Conservation (phyloP, 2,329 filamentous ascomycete species). For the Lachnellula hyalina region DNA sequence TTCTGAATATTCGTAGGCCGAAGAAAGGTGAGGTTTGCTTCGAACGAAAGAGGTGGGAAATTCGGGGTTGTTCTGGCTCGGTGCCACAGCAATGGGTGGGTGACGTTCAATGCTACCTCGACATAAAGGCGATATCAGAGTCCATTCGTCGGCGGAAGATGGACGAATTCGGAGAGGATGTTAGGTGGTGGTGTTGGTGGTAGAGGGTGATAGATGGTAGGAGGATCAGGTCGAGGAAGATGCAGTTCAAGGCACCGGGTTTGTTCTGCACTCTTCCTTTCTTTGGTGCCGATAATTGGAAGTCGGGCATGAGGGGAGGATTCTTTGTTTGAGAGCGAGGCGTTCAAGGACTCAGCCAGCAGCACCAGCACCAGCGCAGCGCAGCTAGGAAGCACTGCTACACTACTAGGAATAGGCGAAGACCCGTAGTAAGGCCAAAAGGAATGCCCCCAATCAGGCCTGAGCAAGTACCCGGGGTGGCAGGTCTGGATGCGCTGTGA, state of each 20-base stretch:
- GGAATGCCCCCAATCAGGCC: no score
- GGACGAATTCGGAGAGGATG: neutral
- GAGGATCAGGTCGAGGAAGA: neutral
- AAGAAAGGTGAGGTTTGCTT: slow-evolving; percentile 3
- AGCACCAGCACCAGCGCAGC: no score
- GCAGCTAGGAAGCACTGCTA: neutral
- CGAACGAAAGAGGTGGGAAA: slow-evolving; percentile 3
- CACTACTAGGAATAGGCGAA: neutral
- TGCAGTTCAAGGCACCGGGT: neutral
- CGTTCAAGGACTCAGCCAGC: slow-evolving; percentile 1
- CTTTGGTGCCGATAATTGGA: neutral
- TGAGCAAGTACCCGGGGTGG: no score
- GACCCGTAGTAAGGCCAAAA: neutral
- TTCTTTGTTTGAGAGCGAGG: slow-evolving; percentile 10
- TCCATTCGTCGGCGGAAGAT: slow-evolving; percentile 12
- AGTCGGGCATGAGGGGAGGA: slow-evolving; percentile 4
- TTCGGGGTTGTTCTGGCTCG: slow-evolving; percentile 12
- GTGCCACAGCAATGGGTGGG: slow-evolving; percentile 17
- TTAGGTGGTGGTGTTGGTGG: slow-evolving; percentile 2
- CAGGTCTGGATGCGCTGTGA: no score
- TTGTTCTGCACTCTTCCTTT: neutral
- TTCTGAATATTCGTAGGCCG: slow-evolving; percentile 28
- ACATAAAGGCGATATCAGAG: slow-evolving; percentile 19
- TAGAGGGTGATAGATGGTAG: neutral
- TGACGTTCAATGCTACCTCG: slow-evolving; percentile 15